Percentiles rank a stretch among this genome's conserved stretches.
Evolutionary conservation across 2,329 filamentous ascomycete genomes (phyloP).

Genomic region (Trichoderma endophyticum): DNA sequence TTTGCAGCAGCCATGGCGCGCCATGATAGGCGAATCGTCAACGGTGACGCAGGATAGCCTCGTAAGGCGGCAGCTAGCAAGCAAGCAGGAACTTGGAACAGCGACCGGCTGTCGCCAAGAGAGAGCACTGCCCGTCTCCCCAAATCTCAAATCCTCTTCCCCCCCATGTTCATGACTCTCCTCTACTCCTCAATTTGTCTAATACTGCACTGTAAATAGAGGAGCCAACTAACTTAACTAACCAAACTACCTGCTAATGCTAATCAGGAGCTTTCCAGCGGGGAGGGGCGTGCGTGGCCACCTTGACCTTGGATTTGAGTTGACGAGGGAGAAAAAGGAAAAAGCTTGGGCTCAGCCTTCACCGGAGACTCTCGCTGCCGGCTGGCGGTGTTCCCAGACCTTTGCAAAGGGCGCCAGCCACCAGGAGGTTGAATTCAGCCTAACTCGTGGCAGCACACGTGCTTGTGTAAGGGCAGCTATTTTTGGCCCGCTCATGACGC

Average conservation of each 20-base stretch:
- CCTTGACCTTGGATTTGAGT: background rate
- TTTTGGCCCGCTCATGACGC: constrained; percentile 12
- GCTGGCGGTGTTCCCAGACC: constrained; percentile 15
- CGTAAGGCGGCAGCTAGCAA: constrained; percentile 12
- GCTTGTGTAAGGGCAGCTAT: constrained; percentile 11
- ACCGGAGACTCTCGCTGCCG: constrained; percentile 13
- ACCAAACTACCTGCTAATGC: background rate
- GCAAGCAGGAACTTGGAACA: background rate
- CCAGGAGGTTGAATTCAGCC: constrained; percentile 16
- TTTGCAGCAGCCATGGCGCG: constrained; percentile 1
- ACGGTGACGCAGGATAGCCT: constrained; percentile 10
- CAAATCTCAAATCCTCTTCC: background rate
- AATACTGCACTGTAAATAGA: background rate
- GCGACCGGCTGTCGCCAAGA: constrained; percentile 9
- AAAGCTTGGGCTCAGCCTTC: constrained; percentile 14
- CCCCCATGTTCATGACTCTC: background rate
- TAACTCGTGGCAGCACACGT: constrained; percentile 14
- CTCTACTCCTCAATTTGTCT: background rate
- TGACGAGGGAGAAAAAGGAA: background rate
- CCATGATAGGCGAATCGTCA: constrained; percentile 17
- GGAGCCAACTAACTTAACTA: background rate
- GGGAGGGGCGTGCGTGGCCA: background rate
- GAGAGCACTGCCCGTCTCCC: background rate
- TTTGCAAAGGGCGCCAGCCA: background rate
- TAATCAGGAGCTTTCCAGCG: background rate